Evolutionary conservation across 805 yeast genomes (phyloP).

Genomic region (Tetrapisispora pingtungensis): DNA sequence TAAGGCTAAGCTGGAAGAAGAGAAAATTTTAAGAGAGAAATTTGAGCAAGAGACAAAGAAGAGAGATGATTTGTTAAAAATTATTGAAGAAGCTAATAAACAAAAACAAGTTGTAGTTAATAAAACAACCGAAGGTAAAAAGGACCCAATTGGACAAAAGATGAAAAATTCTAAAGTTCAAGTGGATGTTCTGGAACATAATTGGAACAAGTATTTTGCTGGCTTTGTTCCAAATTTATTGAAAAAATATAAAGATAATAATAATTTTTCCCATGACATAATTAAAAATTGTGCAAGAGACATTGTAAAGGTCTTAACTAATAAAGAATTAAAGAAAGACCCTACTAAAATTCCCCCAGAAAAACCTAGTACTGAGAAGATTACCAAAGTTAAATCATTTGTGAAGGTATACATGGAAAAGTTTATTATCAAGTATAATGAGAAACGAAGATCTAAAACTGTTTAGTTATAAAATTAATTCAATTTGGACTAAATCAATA

Average conservation of each 20-base stretch:
- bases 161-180: constrained; percentile 10
- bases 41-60: constrained; percentile 21
- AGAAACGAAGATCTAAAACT: constrained; percentile 12
- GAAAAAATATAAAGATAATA: constrained; percentile 48
- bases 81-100: constrained; percentile 15
- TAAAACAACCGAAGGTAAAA: too few species aligned
- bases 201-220: constrained; percentile 48
- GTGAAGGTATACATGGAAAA: constrained; percentile 58
- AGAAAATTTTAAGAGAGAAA: constrained; percentile 13
- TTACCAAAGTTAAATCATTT: constrained; percentile 59
- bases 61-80: constrained; percentile 11
- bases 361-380: constrained; percentile 54
- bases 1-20: constrained; percentile 19
- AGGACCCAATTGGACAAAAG: constrained; percentile 10
- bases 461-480: neutral
- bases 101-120: constrained; percentile 9
- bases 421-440: constrained; percentile 39
- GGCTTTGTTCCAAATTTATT: constrained; percentile 68
- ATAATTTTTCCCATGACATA: constrained; percentile 52
- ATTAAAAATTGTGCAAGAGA: constrained; percentile 73
- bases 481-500: too few species aligned
- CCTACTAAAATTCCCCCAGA: constrained; percentile 35
- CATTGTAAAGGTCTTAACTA: constrained; percentile 53
- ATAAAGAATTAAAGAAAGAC: constrained; percentile 48
- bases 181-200: constrained; percentile 16